Conservation (phyloP, 2,329 filamentous ascomycete species). For the Aspergillus fischeri region DNA sequence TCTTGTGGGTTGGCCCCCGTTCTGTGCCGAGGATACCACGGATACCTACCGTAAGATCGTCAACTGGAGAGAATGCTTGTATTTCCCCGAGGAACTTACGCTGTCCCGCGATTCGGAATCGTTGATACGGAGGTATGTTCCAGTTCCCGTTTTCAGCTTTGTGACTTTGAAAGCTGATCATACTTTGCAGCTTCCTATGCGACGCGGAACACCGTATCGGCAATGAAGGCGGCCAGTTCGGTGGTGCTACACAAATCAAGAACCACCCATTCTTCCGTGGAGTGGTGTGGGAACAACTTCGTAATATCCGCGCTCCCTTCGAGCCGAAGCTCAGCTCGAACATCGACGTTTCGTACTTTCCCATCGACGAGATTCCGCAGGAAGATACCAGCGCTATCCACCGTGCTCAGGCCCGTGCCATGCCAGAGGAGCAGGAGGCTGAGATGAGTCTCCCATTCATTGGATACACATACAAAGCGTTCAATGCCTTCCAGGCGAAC, state of each 20-base stretch:
- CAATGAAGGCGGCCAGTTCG: slow-evolving; percentile 53
- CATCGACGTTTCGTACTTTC: slow-evolving; percentile 97
- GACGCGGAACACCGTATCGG: slow-evolving; percentile 91
- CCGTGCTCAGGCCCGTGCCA: slow-evolving; percentile 74
- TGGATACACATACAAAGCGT: slow-evolving; percentile 96
- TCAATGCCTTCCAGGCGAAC: slow-evolving; percentile 60
- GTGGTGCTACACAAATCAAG: slow-evolving; percentile 89
- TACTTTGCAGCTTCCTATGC: slow-evolving; percentile 71
- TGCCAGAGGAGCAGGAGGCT: slow-evolving; percentile 72
- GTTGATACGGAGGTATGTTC: slow-evolving; percentile 76
- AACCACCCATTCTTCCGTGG: slow-evolving; percentile 93
- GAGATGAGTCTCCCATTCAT: slow-evolving; percentile 97
- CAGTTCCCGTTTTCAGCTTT: neutral
- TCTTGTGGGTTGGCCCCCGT: slow-evolving; percentile 95
- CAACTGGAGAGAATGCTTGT: slow-evolving; percentile 92
- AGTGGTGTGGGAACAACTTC: slow-evolving; percentile 89
- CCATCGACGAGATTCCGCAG: slow-evolving; percentile 96
- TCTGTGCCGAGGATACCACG: slow-evolving; percentile 95
- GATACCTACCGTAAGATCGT: slow-evolving; percentile 99
- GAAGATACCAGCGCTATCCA: slow-evolving; percentile 86
- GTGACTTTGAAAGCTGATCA: neutral
- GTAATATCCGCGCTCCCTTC: slow-evolving; percentile 90
- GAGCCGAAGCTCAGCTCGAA: slow-evolving; percentile 90
- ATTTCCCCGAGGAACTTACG: slow-evolving; percentile 93
- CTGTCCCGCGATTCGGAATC: slow-evolving; percentile 86